phyloP scores from a whole-genome alignment of 352 stramenopile genomes.

The Elongisporangium anandrum region DNA sequence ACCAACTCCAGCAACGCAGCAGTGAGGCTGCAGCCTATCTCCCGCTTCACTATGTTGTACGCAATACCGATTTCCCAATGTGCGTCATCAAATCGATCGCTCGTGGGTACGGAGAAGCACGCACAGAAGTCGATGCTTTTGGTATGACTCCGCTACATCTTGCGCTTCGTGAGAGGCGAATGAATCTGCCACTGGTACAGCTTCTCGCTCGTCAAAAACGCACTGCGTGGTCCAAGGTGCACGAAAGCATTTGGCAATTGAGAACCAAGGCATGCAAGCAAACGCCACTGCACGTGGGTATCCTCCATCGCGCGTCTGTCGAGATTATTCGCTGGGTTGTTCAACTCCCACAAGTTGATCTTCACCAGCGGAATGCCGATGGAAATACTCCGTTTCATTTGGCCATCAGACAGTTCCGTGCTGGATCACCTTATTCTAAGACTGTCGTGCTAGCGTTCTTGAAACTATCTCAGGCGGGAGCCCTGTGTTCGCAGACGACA shows the following conservation, averaged over 20 bases:
- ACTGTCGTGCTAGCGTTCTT: constrained; percentile 38
- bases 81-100: constrained; percentile 34
- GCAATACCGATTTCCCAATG: constrained; percentile 25
- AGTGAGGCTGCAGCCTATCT: constrained; percentile 31
- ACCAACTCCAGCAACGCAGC: constrained; percentile 48
- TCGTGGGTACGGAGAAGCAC: constrained; percentile 30
- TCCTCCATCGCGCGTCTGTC: constrained; percentile 27
- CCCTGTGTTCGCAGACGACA: constrained; percentile 26
- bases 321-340: constrained; percentile 38
- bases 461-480: constrained; percentile 16
- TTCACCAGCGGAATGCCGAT: background rate
- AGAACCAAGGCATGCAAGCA: constrained; percentile 13
- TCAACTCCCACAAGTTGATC: background rate
- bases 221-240: background rate
- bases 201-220: constrained; percentile 18
- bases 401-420: constrained; percentile 28
- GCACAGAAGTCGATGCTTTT: constrained; percentile 35
- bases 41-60: constrained; percentile 56
- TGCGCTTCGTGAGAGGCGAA: constrained; percentile 35
- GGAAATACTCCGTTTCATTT: constrained; percentile 41
- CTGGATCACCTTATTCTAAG: constrained; percentile 15
- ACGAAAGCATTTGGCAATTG: constrained; percentile 6
- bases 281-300: constrained; percentile 31
- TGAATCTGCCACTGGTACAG: constrained; percentile 13
- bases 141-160: constrained; percentile 65